Evolutionary conservation across 2,329 filamentous ascomycete species (phyloP), one percentile per base, ranked within the genome.

Genomic region (Dactylella cylindrospora): DNA sequence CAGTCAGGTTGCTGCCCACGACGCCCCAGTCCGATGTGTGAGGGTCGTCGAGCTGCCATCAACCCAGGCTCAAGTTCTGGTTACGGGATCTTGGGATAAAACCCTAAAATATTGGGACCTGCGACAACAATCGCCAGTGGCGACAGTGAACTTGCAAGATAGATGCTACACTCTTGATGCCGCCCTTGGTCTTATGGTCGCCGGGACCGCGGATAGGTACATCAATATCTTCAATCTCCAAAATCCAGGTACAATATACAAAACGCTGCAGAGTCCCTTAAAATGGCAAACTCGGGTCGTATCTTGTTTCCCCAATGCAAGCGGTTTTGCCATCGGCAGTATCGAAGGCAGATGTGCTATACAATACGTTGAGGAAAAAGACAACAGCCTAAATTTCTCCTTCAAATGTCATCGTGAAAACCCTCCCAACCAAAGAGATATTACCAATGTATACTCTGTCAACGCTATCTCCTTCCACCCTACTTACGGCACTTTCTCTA

Each of bases 391-490:
- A 70, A 77, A 98, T 77, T 98, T 98, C 78, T 95, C 89, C 33
- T 98, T 98, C 83, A 97, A 97, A 76, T 98, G 93, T 75, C 93
- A 98, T 74, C 90, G 93, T 59, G 88, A 95, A 69, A 81, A 83
- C 3, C 82, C 86, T 1, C 76, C 83, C 54, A 74, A 72, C 47
- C 72, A 70, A 49, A 82, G 81, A 70, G 90, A 89, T 74, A 77
- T 85, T 66, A 88, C 87, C 69, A 93, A 91, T 71, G 93, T 97
- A 69, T 93, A 90, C 77, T 85, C 90, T 1, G 90, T 98, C 71
- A 98, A 98, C 76, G 86, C 90, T 68, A 98, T 98, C 73, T 94
- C 88, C 19, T 97, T 97, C 83, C 93, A 98, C 76, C 93, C 93
- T 1, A 80, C 87, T 9, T 90, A 96, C 74, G 93, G 93, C 70